Evolutionary conservation across 768 basidiomycete species (phyloP), one percentile per base, ranked within the genome.

Genomic region (Lepiota brunneoincarnata): DNA sequence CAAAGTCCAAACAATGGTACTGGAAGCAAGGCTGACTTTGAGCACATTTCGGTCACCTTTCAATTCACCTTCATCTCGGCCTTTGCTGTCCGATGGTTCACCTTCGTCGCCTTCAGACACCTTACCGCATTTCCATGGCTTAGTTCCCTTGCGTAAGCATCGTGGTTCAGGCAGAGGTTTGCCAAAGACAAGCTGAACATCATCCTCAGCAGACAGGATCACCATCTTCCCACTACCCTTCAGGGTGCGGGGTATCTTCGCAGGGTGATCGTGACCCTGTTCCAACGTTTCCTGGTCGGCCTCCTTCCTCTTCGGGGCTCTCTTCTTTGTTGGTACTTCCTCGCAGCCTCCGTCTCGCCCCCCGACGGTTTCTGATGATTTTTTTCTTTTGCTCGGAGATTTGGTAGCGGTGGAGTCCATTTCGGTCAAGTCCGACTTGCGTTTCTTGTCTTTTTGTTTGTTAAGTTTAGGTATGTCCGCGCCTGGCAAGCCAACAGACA

Each of bases 161-260:
- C 44, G 28, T 23, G 34, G 20, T 11, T 21, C 18, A 12, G 44
- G 52, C 6, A 34, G n/a, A 17, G 28, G 31, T 39, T 54, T 54
- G 36, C 55, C 51, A 5, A 6, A 35, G 39, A 28, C 39, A 12
- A 45, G 26, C 12, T 42, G 61, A 1, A 51, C 59, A 23, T 66
- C 67, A 14, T 73, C 71, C 18, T 72, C 66, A 17, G 74, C 73
- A 21, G 67, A 53, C 23, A 70, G 47, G 36, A 69, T 59, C 18
- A 61, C 56, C 43, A 66, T 70, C 49, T 67, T 58, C 56, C 59
- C 60, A 55, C 61, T 60, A 45, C 61, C 54, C 38, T 58, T 60
- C 49, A 55, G 59, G 49, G 52, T 60, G 23, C 36, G 46, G 10
- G 39, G 43, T 20, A 40, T 9, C 28, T 15, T 55, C 59, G 59